Conservation (phyloP, 495 filamentous ascomycete species). For the Gamarada debralockiae region DNA sequence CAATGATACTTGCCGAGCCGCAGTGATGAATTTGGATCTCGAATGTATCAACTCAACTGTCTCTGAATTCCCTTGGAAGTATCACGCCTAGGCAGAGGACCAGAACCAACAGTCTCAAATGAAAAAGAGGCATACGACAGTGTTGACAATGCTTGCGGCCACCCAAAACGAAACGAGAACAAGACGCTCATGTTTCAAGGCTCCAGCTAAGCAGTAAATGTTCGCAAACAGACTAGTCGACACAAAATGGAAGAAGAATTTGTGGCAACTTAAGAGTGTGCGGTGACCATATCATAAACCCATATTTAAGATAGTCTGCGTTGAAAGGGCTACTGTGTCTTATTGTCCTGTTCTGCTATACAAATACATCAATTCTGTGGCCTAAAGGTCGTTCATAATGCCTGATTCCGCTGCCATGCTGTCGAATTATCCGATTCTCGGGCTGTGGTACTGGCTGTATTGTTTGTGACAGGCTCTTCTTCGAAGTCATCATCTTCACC, state of each 20-base stretch:
- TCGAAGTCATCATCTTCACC: constrained; percentile 69
- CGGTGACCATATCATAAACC: constrained; percentile 26
- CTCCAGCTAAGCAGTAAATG: constrained; percentile 49
- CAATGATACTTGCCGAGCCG: no score
- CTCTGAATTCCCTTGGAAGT: constrained; percentile 13
- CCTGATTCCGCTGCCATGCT: background rate
- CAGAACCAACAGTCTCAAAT: constrained; percentile 16
- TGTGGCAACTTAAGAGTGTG: constrained; percentile 96
- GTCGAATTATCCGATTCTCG: no score
- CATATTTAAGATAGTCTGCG: no score
- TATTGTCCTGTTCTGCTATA: background rate
- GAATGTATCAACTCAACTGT: constrained; percentile 24
- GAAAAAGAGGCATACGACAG: constrained; percentile 15
- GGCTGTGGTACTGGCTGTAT: background rate
- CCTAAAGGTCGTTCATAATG: background rate
- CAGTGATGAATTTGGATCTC: no score
- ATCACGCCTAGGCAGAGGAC: constrained; percentile 11
- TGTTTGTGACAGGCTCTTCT: constrained; percentile 28
- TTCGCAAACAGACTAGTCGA: constrained; percentile 95
- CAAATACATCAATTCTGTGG: background rate
- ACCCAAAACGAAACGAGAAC: constrained; percentile 26
- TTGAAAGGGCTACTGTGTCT: background rate
- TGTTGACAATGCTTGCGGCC: constrained; percentile 25
- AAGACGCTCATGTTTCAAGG: constrained; percentile 32
- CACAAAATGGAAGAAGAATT: constrained; percentile 67